Evolutionary conservation across 2,329 filamentous ascomycete genomes (phyloP).

Genomic region (Salinomyces thailandicus): DNA sequence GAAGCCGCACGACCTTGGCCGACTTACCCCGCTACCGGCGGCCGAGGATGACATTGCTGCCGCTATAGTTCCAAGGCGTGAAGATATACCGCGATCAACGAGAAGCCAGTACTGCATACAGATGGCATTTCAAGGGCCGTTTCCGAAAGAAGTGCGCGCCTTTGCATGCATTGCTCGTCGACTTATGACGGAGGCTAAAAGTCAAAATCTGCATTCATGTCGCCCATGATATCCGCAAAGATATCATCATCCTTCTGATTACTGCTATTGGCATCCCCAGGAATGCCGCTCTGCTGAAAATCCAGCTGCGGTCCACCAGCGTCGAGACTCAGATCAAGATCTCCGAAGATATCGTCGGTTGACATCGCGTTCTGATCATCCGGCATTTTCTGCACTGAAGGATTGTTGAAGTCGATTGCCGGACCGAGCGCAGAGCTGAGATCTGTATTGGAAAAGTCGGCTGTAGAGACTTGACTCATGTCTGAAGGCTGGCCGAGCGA

Average conservation of each 20-base stretch:
- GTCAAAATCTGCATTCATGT: slow-evolving; percentile 18
- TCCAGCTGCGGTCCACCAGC: neutral
- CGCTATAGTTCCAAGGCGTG: too few species aligned
- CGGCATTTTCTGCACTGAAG: slow-evolving; percentile 15
- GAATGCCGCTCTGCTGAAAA: slow-evolving; percentile 3
- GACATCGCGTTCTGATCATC: slow-evolving; percentile 10
- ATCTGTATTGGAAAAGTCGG: slow-evolving; percentile 11
- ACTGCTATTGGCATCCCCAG: slow-evolving; percentile 7
- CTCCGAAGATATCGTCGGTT: slow-evolving; percentile 13
- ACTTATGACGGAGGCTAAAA: too few species aligned
- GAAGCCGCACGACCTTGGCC: too few species aligned
- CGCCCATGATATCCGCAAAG: slow-evolving; percentile 33
- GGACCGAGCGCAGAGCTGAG: slow-evolving; percentile 11
- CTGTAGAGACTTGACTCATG: slow-evolving; percentile 6
- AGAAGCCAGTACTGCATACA: too few species aligned
- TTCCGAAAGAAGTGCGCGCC: too few species aligned
- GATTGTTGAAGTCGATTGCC: slow-evolving; percentile 12
- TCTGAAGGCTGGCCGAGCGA: neutral
- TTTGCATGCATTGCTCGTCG: too few species aligned
- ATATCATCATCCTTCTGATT: slow-evolving; percentile 29
- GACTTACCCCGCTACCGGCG: too few species aligned
- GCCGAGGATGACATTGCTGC: too few species aligned
- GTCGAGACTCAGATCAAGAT: slow-evolving; percentile 19
- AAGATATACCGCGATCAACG: too few species aligned
- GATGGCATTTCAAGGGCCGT: too few species aligned